Evolutionary conservation across 2,329 filamentous ascomycete species (phyloP).

Genomic region (Leptographium galeiforme): DNA sequence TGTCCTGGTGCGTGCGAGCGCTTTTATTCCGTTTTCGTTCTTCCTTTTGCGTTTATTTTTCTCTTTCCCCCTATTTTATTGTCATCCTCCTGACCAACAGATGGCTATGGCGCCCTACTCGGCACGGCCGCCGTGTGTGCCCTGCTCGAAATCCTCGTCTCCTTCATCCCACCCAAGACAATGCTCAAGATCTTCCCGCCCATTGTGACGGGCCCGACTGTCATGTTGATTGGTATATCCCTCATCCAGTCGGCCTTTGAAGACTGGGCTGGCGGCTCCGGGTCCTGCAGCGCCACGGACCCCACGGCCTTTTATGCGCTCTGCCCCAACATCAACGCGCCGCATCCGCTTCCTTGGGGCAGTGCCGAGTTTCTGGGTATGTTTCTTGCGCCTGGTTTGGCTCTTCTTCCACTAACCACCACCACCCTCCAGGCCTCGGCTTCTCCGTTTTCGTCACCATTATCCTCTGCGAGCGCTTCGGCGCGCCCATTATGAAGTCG

Average conservation of each 20-base stretch:
- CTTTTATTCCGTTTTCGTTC: background rate
- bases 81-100: constrained; percentile 9
- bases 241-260: constrained; percentile 60
- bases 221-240: constrained; percentile 58
- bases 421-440: background rate
- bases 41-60: background rate
- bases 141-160: constrained; percentile 58
- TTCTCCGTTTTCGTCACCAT: constrained; percentile 62
- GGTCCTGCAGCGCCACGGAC: constrained; percentile 38
- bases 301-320: constrained; percentile 41
- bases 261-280: constrained; percentile 66
- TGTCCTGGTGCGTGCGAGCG: constrained; percentile 36
- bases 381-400: background rate
- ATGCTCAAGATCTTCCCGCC: constrained; percentile 67
- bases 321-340: constrained; percentile 55
- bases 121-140: constrained; percentile 55
- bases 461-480: constrained; percentile 68
- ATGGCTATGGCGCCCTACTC: constrained; percentile 63
- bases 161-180: constrained; percentile 56
- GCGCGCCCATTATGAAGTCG: constrained; percentile 73
- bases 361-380: constrained; percentile 60
- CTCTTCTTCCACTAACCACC: background rate
- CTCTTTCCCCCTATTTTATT: background rate
- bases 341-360: constrained; percentile 64
- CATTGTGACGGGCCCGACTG: constrained; percentile 33